phyloP scores from a whole-genome alignment of 768 basidiomycete species.

The Hericium coralloides region DNA sequence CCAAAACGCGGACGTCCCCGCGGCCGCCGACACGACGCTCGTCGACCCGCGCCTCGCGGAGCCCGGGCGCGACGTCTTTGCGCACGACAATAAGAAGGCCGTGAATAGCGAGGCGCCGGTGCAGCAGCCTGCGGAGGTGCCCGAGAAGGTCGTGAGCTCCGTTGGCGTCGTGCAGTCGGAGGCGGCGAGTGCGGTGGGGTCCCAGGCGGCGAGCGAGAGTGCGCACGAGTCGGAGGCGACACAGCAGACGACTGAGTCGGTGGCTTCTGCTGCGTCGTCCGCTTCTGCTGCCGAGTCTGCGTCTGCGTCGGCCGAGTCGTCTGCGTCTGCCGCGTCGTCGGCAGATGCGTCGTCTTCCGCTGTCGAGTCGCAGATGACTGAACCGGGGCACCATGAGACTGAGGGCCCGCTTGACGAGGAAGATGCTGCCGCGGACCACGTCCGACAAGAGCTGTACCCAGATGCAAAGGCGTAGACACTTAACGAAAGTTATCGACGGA shows the following conservation, averaged over 20 bases:
- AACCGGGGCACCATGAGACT: neutral
- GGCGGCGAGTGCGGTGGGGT: neutral
- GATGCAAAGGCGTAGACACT: conserved; percentile 8
- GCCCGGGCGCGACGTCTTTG: conserved; percentile 72
- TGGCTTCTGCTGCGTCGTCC: neutral
- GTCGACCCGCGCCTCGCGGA: conserved; percentile 47
- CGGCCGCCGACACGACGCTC: conserved; percentile 21
- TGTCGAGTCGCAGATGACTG: neutral
- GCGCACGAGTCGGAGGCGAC: neutral
- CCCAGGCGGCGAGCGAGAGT: neutral
- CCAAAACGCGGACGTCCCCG: too few relatives aligned
- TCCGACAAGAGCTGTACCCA: conserved; percentile 29
- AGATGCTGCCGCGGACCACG: conserved; percentile 27
- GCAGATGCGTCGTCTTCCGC: neutral
- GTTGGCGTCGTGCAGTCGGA: neutral
- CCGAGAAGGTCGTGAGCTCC: conserved; percentile 2
- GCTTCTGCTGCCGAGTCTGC: neutral
- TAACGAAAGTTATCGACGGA: neutral
- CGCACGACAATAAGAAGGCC: conserved; percentile 35
- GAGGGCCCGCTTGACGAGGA: conserved; percentile 23
- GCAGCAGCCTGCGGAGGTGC: conserved; percentile 1
- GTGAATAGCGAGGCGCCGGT: conserved; percentile 33
- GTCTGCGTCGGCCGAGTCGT: neutral
- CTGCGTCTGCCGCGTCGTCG: neutral
- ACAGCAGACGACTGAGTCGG: neutral